Base-by-base conservation (phyloP, 2,329 filamentous ascomycete species). In the Fusarium paranaense region DNA sequence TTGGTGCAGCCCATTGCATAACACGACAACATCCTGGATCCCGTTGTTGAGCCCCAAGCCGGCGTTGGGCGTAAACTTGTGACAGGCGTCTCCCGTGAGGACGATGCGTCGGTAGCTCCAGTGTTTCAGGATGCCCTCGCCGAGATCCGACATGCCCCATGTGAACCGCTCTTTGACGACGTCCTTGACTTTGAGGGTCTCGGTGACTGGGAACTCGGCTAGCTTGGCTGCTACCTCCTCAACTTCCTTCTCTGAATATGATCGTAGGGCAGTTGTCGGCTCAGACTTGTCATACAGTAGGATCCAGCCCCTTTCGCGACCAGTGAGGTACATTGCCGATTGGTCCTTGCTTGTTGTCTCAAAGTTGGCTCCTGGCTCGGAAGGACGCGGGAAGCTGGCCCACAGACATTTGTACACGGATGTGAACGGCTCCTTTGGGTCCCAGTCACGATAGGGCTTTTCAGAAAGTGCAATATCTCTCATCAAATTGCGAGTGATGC, bases 31-130 rank as follows among this genome's bases (percentile, higher is more conserved):
- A 33, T 68, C 66, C 1, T 66, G 62, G 30, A 64, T 42, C 14
- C 62, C 50, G 37, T 64, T 54, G 64, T 83, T 82, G 25, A 79
- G 74, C 1, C 82, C 81, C 5, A 78, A 72, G 0, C 80, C 81
- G 1, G 79, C 67, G 42, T 81, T 81, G 0, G 82, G 80, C 1
- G 81, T 82, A 60, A 82, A 79, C 62, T 83, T 83, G 67, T 83
- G 81, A 30, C 70, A 78, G 2, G 82, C 72, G 42, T 84, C 82
- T 5, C 82, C 82, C 0, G 72, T 72, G 1, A 83, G 77, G 2
- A 81, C 81, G 20, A 83, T 74, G 2, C 80, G 79, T 7, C 37
- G 37, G 56, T 66, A 67, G 35, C 70, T 78, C 81, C 80, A 82
- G 35, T 78, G 71, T 22, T 78, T 56, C 4, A 78, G 57, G 3